Evolutionary conservation across 306 rosid genomes (phyloP).

Genomic region (Luffa acutangula): DNA sequence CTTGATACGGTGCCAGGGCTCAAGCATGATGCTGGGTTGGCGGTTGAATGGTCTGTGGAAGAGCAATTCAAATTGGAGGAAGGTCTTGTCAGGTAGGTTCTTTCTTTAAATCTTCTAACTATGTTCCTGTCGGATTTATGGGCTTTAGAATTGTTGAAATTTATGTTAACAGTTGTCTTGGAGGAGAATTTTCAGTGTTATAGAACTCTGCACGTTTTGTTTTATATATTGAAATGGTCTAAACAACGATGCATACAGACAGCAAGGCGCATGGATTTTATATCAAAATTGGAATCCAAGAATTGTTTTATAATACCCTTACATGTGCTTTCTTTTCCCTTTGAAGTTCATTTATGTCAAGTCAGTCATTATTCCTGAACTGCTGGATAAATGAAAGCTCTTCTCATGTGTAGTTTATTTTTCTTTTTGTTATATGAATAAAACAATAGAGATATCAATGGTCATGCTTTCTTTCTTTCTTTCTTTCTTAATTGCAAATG

Average conservation of each 20-base stretch:
- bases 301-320: not conserved
- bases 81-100: slow-evolving; percentile 68
- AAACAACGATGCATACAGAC: not conserved
- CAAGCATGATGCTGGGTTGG: slow-evolving; percentile 81
- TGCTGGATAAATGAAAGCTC: not conserved
- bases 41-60: slow-evolving; percentile 95
- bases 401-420: not conserved
- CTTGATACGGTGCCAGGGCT: slow-evolving; percentile 81
- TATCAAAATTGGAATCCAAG: not conserved
- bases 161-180: not conserved
- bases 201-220: not conserved
- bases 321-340: slow-evolving; percentile 3
- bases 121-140: not conserved
- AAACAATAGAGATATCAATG: not conserved
- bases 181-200: not conserved
- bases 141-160: not conserved
- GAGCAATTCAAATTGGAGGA: slow-evolving; percentile 82
- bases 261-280: not conserved
- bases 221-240: not conserved
- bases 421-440: not conserved
- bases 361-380: not conserved
- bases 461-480: not conserved
- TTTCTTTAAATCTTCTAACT: slow-evolving; percentile 1
- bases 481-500: not conserved
- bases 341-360: not conserved